phyloP scores from a whole-genome alignment of 768 basidiomycete genomes.

The Calocybe cyanea region DNA sequence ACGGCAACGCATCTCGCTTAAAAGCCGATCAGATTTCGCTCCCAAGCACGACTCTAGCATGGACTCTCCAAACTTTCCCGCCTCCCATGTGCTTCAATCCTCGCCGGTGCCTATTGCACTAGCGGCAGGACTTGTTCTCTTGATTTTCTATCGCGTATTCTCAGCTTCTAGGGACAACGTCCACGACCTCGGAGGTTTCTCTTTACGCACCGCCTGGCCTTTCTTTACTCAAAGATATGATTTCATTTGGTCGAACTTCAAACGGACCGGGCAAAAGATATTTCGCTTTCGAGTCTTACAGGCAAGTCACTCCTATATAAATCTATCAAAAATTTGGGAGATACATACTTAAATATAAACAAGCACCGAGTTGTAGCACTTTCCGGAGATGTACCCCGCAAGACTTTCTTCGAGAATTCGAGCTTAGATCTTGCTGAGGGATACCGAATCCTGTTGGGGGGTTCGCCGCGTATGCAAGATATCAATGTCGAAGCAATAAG shows the following conservation, averaged over 20 bases:
- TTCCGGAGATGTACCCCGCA: conserved; percentile 20
- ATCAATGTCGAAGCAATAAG: conserved; percentile 13
- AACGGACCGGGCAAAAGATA: conserved; percentile 16
- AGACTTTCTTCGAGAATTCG: conserved; percentile 21
- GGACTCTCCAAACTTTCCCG: no score
- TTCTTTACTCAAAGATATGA: conserved; percentile 31
- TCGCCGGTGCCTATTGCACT: background rate
- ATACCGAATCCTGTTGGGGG: conserved; percentile 21
- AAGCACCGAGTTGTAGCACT: conserved; percentile 22
- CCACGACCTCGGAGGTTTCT: conserved; percentile 22
- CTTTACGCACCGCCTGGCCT: conserved; percentile 25
- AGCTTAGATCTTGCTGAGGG: conserved; percentile 19
- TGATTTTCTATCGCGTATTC: background rate
- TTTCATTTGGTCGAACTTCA: conserved; percentile 25
- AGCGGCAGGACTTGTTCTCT: background rate
- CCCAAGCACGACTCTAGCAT: no score
- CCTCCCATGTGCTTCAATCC: no score
- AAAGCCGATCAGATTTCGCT: no score
- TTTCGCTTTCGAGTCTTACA: conserved; percentile 28
- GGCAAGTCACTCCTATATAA: conserved; percentile 8
- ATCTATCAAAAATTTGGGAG: no score
- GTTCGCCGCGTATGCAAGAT: conserved; percentile 15
- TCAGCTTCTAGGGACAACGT: conserved; percentile 3
- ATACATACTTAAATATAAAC: background rate
- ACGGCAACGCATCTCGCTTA: no score